Percentiles rank a stretch among this genome's conserved stretches.
These are phyloP conservation scores for Cylindrotheca fusiformis DNA, from an alignment of 108 stramenopile genomes.

Conservation along the genomic window DNA sequence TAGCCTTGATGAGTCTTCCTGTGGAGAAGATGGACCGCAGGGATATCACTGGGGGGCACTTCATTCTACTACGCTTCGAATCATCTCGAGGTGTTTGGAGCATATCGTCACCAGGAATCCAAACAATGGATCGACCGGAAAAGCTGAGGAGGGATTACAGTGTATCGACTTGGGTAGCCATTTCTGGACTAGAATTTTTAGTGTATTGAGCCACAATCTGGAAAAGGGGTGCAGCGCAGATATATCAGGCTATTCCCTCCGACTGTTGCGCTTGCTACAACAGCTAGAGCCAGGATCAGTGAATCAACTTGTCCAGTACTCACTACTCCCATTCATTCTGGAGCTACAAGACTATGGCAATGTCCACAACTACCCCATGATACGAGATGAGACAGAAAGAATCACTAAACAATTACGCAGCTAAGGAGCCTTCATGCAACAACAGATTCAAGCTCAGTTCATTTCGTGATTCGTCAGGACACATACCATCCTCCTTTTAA, in stretches of 20 bases:
- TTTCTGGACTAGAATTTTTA: not conserved
- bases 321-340: constrained; percentile 14
- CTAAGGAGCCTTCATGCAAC: no score
- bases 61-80: not conserved
- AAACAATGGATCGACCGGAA: no score
- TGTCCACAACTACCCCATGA: constrained; percentile 1
- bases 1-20: not conserved
- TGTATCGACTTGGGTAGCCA: not conserved
- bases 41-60: constrained; percentile 2
- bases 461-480: no score
- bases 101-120: not conserved
- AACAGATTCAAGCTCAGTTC: no score
- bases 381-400: constrained; percentile 6
- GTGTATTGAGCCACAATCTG: constrained; percentile 2
- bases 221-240: constrained; percentile 1
- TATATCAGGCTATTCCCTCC: constrained; percentile 2
- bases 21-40: constrained; percentile 1
- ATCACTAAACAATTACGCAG: not conserved
- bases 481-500: no score
- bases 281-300: not conserved
- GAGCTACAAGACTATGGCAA: constrained; percentile 1
- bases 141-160: not conserved
- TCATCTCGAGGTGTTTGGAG: constrained; percentile 3
- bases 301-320: not conserved
- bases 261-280: constrained; percentile 1